phyloP scores from a whole-genome alignment of 441 rosid genomes.

The Populus hybrid region DNA sequence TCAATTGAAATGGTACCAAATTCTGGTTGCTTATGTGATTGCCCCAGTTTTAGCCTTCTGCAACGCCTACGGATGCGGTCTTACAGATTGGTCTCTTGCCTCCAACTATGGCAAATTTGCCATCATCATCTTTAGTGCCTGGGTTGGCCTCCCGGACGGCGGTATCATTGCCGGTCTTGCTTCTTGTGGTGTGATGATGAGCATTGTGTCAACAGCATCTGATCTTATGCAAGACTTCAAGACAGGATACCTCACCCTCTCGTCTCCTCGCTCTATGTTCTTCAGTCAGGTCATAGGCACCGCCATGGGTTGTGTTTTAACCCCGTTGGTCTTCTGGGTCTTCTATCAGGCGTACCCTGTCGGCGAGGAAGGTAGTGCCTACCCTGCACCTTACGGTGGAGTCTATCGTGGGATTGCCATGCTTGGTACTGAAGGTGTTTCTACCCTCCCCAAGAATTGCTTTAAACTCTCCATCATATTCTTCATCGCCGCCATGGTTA shows the following conservation, averaged over 20 bases:
- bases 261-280: conserved; percentile 88
- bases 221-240: conserved; percentile 94
- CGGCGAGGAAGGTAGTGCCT: conserved; percentile 60
- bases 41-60: conserved; percentile 89
- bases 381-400: conserved; percentile 73
- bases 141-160: conserved; percentile 66
- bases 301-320: conserved; percentile 61
- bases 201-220: conserved; percentile 84
- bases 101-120: conserved; percentile 86
- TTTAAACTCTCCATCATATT: conserved; percentile 47
- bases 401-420: conserved; percentile 76
- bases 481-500: conserved; percentile 40
- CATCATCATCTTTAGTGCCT: conserved; percentile 67
- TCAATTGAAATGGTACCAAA: conserved; percentile 74
- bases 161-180: conserved; percentile 83
- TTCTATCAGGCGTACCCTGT: conserved; percentile 72
- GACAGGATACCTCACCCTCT: conserved; percentile 82
- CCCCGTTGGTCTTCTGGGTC: conserved; percentile 81
- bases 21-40: conserved; percentile 52
- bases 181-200: conserved; percentile 92
- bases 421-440: conserved; percentile 73
- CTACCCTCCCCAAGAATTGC: conserved; percentile 71
- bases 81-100: conserved; percentile 59
- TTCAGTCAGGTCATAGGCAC: conserved; percentile 76
- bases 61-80: conserved; percentile 68